phyloP scores from a whole-genome alignment of 805 yeast genomes.

The Starmerella bacillaris region DNA sequence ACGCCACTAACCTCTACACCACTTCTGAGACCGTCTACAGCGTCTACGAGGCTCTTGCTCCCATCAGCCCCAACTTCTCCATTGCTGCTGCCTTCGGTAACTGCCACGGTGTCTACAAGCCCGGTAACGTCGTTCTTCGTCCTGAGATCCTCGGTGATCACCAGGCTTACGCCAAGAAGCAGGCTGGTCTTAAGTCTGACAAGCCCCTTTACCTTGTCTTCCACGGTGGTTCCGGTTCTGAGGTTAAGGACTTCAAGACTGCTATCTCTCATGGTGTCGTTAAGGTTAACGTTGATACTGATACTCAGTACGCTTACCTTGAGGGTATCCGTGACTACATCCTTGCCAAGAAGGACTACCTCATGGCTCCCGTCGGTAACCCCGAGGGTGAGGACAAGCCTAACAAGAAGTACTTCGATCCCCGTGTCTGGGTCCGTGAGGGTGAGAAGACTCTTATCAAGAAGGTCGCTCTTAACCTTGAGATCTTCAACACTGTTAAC shows the following conservation, averaged over 20 bases:
- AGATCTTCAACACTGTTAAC: slow-evolving; percentile 44
- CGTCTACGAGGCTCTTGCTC: slow-evolving; percentile 75
- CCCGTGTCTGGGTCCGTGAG: slow-evolving; percentile 99
- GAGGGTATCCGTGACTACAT: slow-evolving; percentile 95
- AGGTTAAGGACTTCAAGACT: slow-evolving; percentile 75
- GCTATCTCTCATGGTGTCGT: slow-evolving; percentile 91
- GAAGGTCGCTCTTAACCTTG: slow-evolving; percentile 71
- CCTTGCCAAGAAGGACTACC: slow-evolving; percentile 87
- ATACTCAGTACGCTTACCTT: slow-evolving; percentile 96
- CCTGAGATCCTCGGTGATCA: slow-evolving; percentile 92
- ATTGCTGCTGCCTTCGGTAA: slow-evolving; percentile 99
- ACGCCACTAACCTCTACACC: slow-evolving; percentile 80
- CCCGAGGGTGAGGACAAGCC: slow-evolving; percentile 99
- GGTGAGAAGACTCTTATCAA: slow-evolving; percentile 96
- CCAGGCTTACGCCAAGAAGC: slow-evolving; percentile 69
- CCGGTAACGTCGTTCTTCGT: slow-evolving; percentile 87
- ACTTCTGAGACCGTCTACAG: slow-evolving; percentile 84
- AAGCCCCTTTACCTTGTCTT: slow-evolving; percentile 89
- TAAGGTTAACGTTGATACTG: slow-evolving; percentile 98
- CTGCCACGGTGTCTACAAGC: slow-evolving; percentile 99
- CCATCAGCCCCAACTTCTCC: slow-evolving; percentile 94
- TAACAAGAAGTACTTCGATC: slow-evolving; percentile 98
- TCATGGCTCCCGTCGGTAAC: slow-evolving; percentile 82
- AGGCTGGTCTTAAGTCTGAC: slow-evolving; percentile 33
- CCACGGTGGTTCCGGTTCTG: slow-evolving; percentile 99